phyloP scores from a whole-genome alignment of 176 grass and related monocot genomes.

The Poa annua region DNA sequence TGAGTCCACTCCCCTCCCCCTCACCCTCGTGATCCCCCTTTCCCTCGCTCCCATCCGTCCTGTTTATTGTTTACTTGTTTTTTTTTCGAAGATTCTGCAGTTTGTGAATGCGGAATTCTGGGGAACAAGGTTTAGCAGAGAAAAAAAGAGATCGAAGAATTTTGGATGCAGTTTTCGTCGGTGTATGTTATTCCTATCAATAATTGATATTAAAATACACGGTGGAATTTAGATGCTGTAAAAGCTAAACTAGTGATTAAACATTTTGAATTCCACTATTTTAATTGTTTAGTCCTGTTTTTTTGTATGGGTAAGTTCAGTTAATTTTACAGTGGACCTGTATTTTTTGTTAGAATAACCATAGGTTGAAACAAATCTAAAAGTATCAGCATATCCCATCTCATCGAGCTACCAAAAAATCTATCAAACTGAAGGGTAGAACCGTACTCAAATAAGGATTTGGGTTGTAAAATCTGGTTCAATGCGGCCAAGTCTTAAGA shows the following conservation, averaged over 20 bases:
- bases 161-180: not conserved
- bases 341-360: not conserved
- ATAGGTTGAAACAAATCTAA: not conserved
- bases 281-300: not conserved
- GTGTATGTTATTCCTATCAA: not conserved
- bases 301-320: not conserved
- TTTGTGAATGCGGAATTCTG: constrained; percentile 17
- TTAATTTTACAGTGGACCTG: not conserved
- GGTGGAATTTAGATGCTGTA: not conserved
- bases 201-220: not conserved
- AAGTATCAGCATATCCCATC: constrained; percentile 5
- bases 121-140: not conserved
- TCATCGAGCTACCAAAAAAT: not conserved
- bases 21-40: not conserved
- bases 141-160: not conserved
- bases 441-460: not conserved
- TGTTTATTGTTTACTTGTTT: not conserved
- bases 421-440: not conserved
- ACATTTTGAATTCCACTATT: not conserved
- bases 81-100: not conserved
- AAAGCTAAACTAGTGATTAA: not conserved
- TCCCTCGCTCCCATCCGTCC: not conserved
- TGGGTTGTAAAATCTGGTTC: not conserved
- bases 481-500: not conserved
- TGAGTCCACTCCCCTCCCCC: constrained; percentile 3